Evolutionary conservation across 345 rosid genomes (phyloP).

Genomic region (Diplotaxis tenuifolia): DNA sequence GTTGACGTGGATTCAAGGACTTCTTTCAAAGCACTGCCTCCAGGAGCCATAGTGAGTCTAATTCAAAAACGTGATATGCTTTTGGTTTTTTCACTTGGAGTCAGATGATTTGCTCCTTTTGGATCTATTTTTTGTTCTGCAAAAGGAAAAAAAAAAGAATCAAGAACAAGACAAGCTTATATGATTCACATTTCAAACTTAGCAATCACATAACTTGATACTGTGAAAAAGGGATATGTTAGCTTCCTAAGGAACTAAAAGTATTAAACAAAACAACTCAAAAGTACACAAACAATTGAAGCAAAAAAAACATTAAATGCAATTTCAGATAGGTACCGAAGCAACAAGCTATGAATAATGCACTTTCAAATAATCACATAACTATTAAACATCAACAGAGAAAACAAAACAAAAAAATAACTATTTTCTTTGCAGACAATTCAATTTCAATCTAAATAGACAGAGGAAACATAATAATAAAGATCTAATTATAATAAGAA

Average conservation of each 20-base stretch:
- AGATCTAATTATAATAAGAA: conserved; percentile 27
- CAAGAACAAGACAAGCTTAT: not conserved
- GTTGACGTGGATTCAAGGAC: conserved; percentile 49
- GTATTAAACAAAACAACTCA: not conserved
- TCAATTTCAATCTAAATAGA: conserved; percentile 12
- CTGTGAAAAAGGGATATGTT: not conserved
- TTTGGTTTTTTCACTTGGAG: conserved; percentile 1
- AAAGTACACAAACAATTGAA: conserved; percentile 21
- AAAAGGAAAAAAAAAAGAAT: not conserved
- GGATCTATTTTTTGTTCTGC: conserved; percentile 27
- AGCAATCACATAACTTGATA: not conserved
- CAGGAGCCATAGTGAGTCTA: conserved; percentile 48
- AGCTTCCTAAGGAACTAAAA: too few relatives aligned
- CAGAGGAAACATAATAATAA: conserved; percentile 1
- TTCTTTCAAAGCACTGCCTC: conserved; percentile 64
- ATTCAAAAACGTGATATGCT: not conserved
- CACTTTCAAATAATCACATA: conserved; percentile 25
- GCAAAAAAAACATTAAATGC: conserved; percentile 31
- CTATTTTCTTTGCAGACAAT: not conserved
- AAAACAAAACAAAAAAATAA: not conserved
- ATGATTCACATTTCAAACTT: conserved; percentile 8
- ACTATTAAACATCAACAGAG: conserved; percentile 30
- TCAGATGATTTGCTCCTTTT: not conserved
- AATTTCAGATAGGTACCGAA: conserved; percentile 16
- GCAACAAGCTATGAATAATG: conserved; percentile 17